A percentile compares a stretch with the other conserved stretches of the same genome.
These are phyloP conservation scores for Ogataea saltuana DNA, from an alignment of 805 yeast species.

Conservation along the genomic window DNA sequence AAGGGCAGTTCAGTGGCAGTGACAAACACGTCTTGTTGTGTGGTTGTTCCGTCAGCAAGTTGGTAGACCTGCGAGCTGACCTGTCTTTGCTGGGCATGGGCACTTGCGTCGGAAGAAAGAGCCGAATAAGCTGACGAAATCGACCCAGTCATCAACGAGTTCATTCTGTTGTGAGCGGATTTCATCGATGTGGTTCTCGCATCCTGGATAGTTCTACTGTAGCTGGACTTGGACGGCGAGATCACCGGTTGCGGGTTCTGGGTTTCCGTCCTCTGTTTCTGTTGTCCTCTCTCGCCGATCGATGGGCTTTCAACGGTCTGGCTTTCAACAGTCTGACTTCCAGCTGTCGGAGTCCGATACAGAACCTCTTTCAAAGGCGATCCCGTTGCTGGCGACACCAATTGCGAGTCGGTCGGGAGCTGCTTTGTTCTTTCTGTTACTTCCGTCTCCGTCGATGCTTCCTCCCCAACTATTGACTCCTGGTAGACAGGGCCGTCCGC, in stretches of 20 bases:
- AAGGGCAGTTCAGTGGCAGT: conserved; percentile 42
- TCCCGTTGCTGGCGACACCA: background rate
- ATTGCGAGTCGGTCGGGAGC: background rate
- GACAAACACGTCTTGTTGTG: conserved; percentile 37
- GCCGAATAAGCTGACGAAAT: conserved; percentile 20
- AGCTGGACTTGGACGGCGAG: background rate
- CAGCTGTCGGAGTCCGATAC: conserved; percentile 4
- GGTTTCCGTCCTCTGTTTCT: background rate
- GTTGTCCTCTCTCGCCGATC: too few species aligned
- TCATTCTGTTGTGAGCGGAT: conserved; percentile 9
- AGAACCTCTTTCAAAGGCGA: conserved; percentile 6
- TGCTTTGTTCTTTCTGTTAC: background rate
- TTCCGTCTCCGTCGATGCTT: background rate
- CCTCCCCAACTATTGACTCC: conserved; percentile 9
- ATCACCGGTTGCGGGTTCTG: background rate
- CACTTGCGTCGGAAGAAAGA: conserved; percentile 17
- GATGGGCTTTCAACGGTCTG: too few species aligned
- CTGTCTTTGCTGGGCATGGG: conserved; percentile 4
- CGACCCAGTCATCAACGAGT: conserved; percentile 14
- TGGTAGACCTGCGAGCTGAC: conserved; percentile 23
- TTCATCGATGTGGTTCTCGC: conserved; percentile 9
- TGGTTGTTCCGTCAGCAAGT: conserved; percentile 29
- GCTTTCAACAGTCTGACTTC: too few species aligned
- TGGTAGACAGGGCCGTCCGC: conserved; percentile 15
- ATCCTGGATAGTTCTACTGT: background rate